Percentiles rank a stretch among this genome's conserved stretches.
Evolutionary conservation across 2,329 filamentous ascomycete genomes (phyloP).

Genomic region (Pseudocercospora fijiensis): DNA sequence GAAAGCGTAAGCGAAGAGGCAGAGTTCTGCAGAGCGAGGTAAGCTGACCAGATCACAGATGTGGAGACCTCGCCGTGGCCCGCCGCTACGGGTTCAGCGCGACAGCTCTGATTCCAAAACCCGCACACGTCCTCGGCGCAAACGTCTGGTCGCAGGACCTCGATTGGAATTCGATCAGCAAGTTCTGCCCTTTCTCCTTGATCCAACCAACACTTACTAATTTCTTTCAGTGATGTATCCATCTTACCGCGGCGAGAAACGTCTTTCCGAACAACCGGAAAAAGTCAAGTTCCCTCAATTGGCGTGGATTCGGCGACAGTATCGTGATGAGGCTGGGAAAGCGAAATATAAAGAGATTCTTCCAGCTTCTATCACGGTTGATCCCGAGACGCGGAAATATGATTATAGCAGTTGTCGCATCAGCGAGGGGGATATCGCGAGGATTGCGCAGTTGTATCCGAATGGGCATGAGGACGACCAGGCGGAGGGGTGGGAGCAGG

Average conservation of each 20-base stretch:
- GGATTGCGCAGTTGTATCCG: background rate
- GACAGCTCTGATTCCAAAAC: background rate
- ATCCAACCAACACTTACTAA: background rate
- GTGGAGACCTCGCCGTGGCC: background rate
- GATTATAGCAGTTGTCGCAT: background rate
- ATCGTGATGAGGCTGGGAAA: background rate
- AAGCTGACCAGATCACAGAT: background rate
- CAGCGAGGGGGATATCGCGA: constrained; percentile 7
- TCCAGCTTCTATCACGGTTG: background rate
- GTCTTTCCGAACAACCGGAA: background rate
- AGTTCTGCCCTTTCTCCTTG: background rate
- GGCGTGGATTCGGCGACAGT: background rate
- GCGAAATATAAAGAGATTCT: background rate
- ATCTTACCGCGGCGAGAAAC: background rate
- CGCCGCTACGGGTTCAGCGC: background rate
- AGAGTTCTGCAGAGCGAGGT: background rate
- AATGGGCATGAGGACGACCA: background rate
- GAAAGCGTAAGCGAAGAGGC: background rate
- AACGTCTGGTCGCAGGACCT: background rate
- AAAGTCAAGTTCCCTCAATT: background rate
- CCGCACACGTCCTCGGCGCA: background rate
- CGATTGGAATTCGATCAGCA: background rate
- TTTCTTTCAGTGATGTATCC: background rate
- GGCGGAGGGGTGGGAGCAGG: background rate
- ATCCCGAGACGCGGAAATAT: background rate